Evolutionary conservation across 208 protist species (phyloP).

Genomic region (Acanthamoeba quina): DNA sequence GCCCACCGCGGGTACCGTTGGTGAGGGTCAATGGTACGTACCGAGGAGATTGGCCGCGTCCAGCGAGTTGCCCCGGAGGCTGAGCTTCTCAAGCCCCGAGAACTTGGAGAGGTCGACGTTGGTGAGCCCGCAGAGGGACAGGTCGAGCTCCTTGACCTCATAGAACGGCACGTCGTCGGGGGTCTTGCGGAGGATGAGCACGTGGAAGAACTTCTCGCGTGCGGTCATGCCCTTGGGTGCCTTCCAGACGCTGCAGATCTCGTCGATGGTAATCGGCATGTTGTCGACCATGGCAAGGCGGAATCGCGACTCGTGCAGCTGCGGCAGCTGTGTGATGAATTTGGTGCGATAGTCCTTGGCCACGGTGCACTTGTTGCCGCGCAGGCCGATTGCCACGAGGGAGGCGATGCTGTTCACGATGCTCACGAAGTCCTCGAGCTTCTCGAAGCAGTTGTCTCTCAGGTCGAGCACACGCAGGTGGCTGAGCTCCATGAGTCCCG

Average conservation of each 20-base stretch:
- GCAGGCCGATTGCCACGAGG: conserved; percentile 36
- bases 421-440: conserved; percentile 46
- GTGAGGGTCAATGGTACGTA: background rate
- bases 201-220: conserved; percentile 66
- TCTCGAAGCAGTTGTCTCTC: conserved; percentile 56
- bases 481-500: background rate
- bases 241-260: conserved; percentile 64
- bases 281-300: conserved; percentile 16
- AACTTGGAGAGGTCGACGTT: conserved; percentile 41
- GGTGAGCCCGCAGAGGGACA: conserved; percentile 44
- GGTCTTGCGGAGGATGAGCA: conserved; percentile 63
- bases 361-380: conserved; percentile 40
- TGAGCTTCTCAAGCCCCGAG: conserved; percentile 37
- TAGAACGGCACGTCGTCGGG: conserved; percentile 26
- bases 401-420: conserved; percentile 17
- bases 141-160: conserved; percentile 32
- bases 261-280: conserved; percentile 45
- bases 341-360: conserved; percentile 41
- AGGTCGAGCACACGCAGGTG: conserved; percentile 57
- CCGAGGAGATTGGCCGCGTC: background rate
- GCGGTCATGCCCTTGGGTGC: conserved; percentile 17
- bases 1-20: background rate
- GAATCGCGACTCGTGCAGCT: conserved; percentile 48
- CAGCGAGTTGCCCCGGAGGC: conserved; percentile 39
- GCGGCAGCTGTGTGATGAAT: conserved; percentile 42